Base-by-base conservation (phyloP, 179 eudicot genomes). In the Actinidia arguta region DNA sequence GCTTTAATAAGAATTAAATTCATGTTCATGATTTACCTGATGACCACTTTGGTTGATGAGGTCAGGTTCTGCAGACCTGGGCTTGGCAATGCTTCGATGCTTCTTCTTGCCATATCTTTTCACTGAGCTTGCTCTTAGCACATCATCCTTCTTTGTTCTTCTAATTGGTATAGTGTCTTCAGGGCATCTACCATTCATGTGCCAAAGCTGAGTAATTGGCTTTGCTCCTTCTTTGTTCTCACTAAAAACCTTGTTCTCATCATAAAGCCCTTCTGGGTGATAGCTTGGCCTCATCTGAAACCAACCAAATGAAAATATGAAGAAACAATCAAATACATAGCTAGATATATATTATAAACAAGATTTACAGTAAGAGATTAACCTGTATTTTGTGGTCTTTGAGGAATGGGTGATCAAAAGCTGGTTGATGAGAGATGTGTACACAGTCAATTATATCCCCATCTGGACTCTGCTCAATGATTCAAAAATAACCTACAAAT, bases 311-410 rank as follows among this genome's bases (percentile, higher is more conserved):
- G 25, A 48, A 70, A 31, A 20, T 20, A 20, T 20, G 6, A 62
- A 39, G 22, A 64, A 62, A 55, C 58, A 54, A 39, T 11, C 20
- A 17, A 17, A 46, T 13, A 27, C 42, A 25, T n/a, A n/a, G 48
- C 9, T n/a, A 46, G 75, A 39, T 44, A 9, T 51, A 69, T 36
- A 44, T 2, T 8, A 16, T 22, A 31, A 11, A 77, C 1, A 22
- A 51, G 27, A 44, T 22, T 11, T 73, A 20, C 56, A 78, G 66
- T 10, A 77, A 54, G 76, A 9, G 48, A 50, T 55, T 55, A 46
- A 95, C 98, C 99, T 92, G 99, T 76, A 96, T 92, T 75, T 93
- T 93, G 88, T 96, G 98, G 85, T 95, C 96, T 87, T 92, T 96
- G 84, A 96, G 98, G 82, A 95, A 93, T 54, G 99, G 98, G 64